Evolutionary conservation across 2,329 filamentous ascomycete species (phyloP), one percentile per base, ranked within the genome.

Genomic region (Blumeriella jaapii): DNA sequence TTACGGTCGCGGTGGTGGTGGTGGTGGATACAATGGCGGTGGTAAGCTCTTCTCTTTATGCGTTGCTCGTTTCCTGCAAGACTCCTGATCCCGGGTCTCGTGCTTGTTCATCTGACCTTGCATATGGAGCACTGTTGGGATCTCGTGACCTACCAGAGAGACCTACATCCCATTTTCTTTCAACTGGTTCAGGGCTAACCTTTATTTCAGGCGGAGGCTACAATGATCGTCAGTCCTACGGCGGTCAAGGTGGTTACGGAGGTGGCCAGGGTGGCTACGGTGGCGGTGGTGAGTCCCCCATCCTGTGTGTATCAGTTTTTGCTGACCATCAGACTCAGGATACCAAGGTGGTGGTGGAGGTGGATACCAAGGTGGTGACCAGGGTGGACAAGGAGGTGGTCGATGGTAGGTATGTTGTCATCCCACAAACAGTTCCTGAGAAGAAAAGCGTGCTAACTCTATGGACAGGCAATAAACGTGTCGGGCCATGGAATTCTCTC

Each of bases 211-310:
- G 34, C 20, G 36, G 36, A 38, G 61, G 62, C 39, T 61, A 56
- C 51, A 57, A 59, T 34, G 58, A 58, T 23, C 62, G 32, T 14
- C 20, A 87, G 85, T 43, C 86, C 83, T 20, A 39, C 26, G 35
- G 35, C 57, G 62, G 39, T 43, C 61, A 34, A 57, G 62, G 36
- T 50, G 48, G 49, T 15, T 48, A 48, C 23, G 33, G 36, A 17
- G 48, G 47, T 35, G 49, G 55, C n/a, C 59, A 63, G 38, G 61
- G 65, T 42, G 56, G 55, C 12, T 47, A 46, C 26, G 47, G 46
- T 24, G 42, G 46, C 35, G 49, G 50, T 34, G 46, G 48, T 50
- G 39, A 44, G 46, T 41, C 17, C 25, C 29, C 36, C 39, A 16
- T n/a, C 20, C 20, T 22, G 11, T n/a, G n/a, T n/a, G n/a, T n/a